Conservation (phyloP, 1,284 basidiomycete genomes). For the Uromyces viciae-fabae region DNA sequence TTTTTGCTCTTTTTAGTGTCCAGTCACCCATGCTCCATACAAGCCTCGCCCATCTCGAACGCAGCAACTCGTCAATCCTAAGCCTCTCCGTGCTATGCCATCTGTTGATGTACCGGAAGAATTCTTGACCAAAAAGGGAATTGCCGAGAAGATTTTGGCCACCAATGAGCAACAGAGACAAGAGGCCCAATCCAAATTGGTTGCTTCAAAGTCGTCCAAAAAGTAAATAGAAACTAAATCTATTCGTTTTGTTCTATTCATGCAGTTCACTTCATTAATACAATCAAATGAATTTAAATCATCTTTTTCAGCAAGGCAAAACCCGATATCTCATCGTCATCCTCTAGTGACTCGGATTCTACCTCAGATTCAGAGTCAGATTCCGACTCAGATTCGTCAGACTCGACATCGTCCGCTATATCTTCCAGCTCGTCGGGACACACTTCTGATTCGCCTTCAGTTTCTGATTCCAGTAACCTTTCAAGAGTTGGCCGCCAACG, state of each 20-base stretch:
- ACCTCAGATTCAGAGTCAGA: conserved; percentile 9
- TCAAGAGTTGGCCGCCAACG: not conserved
- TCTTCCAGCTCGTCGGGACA: conserved; percentile 15
- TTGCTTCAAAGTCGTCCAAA: not conserved
- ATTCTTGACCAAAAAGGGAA: conserved; percentile 38
- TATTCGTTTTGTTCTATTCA: not conserved
- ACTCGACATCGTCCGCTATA: not conserved
- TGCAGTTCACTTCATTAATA: not conserved
- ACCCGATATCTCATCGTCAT: conserved; percentile 20
- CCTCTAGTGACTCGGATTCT: conserved; percentile 1
- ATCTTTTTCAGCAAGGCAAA: too few relatives aligned
- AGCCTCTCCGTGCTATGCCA: not conserved
- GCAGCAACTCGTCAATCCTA: conserved; percentile 37
- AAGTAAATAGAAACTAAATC: not conserved
- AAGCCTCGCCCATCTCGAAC: conserved; percentile 34
- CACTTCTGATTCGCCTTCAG: conserved; percentile 6
- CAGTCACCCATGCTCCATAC: conserved; percentile 21
- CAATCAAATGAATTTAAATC: not conserved
- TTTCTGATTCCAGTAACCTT: conserved; percentile 19
- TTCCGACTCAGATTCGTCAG: conserved; percentile 25
- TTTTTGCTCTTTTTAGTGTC: conserved; percentile 8
- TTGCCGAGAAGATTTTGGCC: conserved; percentile 37
- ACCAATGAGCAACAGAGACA: conserved; percentile 20
- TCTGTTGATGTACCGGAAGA: conserved; percentile 34
- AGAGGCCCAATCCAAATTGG: not conserved